A percentile compares a stretch with the other conserved stretches of the same genome.
Conservation (phyloP, 164 flowering plant species). For the Nymphaea colorata region DNA sequence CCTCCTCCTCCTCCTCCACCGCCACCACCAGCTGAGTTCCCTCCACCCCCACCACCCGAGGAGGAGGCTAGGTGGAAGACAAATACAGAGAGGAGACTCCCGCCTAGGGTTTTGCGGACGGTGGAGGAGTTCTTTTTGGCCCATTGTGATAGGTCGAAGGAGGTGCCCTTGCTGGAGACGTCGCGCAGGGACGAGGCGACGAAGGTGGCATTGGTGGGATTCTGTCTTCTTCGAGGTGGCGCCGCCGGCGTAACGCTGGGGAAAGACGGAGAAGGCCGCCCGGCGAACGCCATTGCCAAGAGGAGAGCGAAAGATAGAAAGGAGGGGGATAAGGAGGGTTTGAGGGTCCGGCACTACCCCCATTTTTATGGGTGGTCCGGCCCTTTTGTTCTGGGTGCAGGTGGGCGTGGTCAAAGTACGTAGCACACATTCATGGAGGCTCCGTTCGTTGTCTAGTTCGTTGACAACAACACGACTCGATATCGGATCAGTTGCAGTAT, state of each 20-base stretch:
- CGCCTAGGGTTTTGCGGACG: conserved; percentile 25
- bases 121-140: conserved; percentile 2
- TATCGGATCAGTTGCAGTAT: no score
- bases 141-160: conserved; percentile 12
- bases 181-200: conserved; percentile 8
- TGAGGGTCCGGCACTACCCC: no score
- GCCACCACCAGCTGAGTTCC: conserved; percentile 11
- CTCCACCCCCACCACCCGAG: conserved; percentile 5
- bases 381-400: no score
- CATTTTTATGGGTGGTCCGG: no score
- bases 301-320: background rate
- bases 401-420: no score
- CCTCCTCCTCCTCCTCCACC: conserved; percentile 22
- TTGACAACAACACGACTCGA: no score
- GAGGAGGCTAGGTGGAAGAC: conserved; percentile 11
- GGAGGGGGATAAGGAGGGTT: background rate
- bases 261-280: background rate
- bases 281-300: background rate
- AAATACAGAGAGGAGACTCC: conserved; percentile 20
- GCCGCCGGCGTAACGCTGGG: background rate
- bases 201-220: background rate
- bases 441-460: no score
- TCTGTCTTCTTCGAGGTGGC: background rate
- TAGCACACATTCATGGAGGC: no score
- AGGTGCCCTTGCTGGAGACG: conserved; percentile 12